Evolutionary conservation across 176 grass and related monocot species (phyloP), one percentile per base, ranked within the genome.

Genomic region (Thalia dealbata): DNA sequence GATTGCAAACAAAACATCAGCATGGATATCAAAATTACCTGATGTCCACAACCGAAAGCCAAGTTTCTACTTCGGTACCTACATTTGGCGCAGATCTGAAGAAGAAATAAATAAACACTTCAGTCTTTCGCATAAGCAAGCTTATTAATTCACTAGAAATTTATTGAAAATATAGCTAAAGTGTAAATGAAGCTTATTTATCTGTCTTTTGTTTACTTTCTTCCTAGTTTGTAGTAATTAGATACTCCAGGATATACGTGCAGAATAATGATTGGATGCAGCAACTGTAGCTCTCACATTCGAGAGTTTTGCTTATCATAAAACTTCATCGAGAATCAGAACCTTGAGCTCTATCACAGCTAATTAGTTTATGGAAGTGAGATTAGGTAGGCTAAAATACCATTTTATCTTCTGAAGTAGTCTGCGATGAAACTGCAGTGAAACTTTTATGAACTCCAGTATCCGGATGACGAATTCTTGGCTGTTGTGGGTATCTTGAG

Each of bases 21-120:
- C 4, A 55, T 28, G 72, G 32, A 14, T 44, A 35, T 12, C 5
- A n/a, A n/a, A n/a, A 10, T 9, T 89, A 96, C 92, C 92, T 91
- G 92, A 84, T 96, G 92, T 14, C 86, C 86, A 69, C 88, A 96
- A 14, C 88, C 86, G 63, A 96, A 91, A 78, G 92, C 92, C 51
- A 91, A 86, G 70, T 96, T 74, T 71, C 91, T 96, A 14, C 46
- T 27, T 86, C 88, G 74, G 23, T 43, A 67, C 88, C 81, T 80
- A 79, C 92, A 96, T 75, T 89, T 85, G 14, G 86, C 86, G 77
- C 92, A 96, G 75, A 67, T 81, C 92, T 96, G 76, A 21, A 41
- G 14, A 44, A 61, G 15, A 54, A 81, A 80, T 0, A 13, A 62
- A 26, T 4, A 70, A 3, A 63, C 67, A 25, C 38, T 59, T 9